Evolutionary conservation across 2,329 filamentous ascomycete genomes (phyloP).

Genomic region (Phyllosticta citrichinensis): DNA sequence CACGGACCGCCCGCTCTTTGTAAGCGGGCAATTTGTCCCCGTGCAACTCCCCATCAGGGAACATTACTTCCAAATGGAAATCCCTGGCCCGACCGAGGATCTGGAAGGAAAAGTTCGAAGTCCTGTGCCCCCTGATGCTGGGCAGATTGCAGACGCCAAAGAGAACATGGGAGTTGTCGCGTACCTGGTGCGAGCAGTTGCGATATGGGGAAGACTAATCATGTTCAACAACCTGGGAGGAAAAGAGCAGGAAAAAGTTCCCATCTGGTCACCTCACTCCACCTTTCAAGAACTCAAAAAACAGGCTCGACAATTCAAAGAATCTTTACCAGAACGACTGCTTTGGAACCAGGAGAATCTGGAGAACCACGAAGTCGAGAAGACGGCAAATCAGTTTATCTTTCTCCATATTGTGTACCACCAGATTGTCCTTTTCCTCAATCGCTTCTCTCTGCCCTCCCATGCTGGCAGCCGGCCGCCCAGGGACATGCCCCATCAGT

Average conservation of each 20-base stretch:
- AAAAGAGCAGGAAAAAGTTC: slow-evolving; percentile 63
- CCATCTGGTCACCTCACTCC: slow-evolving; percentile 77
- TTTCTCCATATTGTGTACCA: slow-evolving; percentile 86
- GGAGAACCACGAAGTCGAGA: slow-evolving; percentile 71
- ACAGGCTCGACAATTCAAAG: slow-evolving; percentile 60
- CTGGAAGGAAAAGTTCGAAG: slow-evolving; percentile 62
- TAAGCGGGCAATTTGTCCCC: slow-evolving; percentile 78
- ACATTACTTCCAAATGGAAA: slow-evolving; percentile 80
- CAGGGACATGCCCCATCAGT: slow-evolving; percentile 64
- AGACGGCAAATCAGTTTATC: slow-evolving; percentile 81
- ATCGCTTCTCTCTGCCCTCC: slow-evolving; percentile 69
- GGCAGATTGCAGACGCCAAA: slow-evolving; percentile 53
- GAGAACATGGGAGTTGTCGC: slow-evolving; percentile 92
- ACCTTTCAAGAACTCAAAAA: slow-evolving; percentile 60
- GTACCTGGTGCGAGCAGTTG: slow-evolving; percentile 75
- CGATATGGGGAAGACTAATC: slow-evolving; percentile 83
- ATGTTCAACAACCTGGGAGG: slow-evolving; percentile 86
- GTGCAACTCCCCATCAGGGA: slow-evolving; percentile 89
- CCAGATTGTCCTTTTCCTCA: slow-evolving; percentile 83
- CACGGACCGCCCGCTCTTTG: slow-evolving; percentile 82
- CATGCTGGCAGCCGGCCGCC: slow-evolving; percentile 54
- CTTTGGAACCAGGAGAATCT: slow-evolving; percentile 73
- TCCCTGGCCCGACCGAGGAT: slow-evolving; percentile 77
- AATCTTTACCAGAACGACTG: slow-evolving; percentile 59
- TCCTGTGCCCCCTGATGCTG: slow-evolving; percentile 51